A percentile compares a stretch with the other conserved stretches of the same genome.
Conservation (phyloP, 805 yeast species). For the Yamadazyma nakazawae region DNA sequence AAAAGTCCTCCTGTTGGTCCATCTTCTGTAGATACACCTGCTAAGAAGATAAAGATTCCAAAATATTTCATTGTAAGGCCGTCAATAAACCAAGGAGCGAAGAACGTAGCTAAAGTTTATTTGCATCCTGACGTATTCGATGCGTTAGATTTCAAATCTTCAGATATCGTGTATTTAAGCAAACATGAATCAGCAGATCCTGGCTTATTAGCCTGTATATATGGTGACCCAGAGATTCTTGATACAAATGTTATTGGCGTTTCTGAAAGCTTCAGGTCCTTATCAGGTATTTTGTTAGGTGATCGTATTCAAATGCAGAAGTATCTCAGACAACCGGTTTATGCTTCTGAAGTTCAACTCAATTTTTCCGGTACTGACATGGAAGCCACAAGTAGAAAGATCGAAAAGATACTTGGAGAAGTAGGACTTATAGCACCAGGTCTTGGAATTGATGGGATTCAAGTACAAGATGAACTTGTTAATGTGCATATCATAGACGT, state of each 20-base stretch:
- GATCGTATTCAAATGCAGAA: conserved; percentile 48
- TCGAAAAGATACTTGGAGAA: conserved; percentile 45
- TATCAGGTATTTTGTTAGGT: conserved; percentile 45
- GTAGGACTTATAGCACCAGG: conserved; percentile 64
- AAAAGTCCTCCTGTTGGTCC: background rate
- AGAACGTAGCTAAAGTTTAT: conserved; percentile 34
- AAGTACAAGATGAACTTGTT: conserved; percentile 1
- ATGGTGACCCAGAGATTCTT: conserved; percentile 27
- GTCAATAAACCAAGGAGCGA: conserved; percentile 14
- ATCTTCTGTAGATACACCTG: conserved; percentile 11
- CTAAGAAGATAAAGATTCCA: conserved; percentile 39
- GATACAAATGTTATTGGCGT: conserved; percentile 30
- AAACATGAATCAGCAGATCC: conserved; percentile 40
- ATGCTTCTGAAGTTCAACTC: conserved; percentile 15
- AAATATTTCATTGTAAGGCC: conserved; percentile 42
- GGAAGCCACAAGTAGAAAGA: conserved; percentile 16
- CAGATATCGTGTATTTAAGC: conserved; percentile 44
- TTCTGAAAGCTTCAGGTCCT: conserved; percentile 23
- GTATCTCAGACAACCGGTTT: conserved; percentile 46
- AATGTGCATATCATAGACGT: conserved; percentile 28
- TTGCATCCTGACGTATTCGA: conserved; percentile 45
- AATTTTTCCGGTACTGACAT: background rate
- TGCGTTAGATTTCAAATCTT: conserved; percentile 44
- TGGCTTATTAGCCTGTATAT: conserved; percentile 45
- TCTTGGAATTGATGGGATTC: conserved; percentile 18